Base-by-base conservation (phyloP, 148 eudicot genomes). In the Drosera capensis region DNA sequence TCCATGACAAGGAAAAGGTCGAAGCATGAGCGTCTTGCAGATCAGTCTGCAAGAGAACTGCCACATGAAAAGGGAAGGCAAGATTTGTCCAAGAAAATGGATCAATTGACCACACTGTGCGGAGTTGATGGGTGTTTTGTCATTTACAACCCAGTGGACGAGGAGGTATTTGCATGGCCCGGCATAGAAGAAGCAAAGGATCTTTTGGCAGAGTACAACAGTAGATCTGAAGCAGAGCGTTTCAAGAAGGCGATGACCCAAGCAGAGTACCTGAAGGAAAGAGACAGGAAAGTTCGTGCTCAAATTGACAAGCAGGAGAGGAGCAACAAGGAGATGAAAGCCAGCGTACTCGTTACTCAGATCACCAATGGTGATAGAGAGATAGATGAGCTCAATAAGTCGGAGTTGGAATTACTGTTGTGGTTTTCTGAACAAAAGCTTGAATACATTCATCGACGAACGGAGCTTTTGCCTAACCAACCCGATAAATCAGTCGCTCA, bases 21-120 rank as follows among this genome's bases (percentile, higher is more conserved):
- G 1, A 36, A 18, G 9, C 49, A 44, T 13, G 35, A 31, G n/a
- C 2, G 28, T 11, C 43, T 59, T 15, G 13, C 18, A 17, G 40
- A 44, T 18, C 45, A 49, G n/a, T 37, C n/a, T 14, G 21, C 52
- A 1, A 54, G 71, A 17, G 54, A 46, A 39, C 16, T 16, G 3
- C 21, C 45, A 13, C 29, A 20, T 11, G 40, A 30, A 3, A 54
- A 55, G 45, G 49, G 57, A 13, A 66, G 24, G 40, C n/a, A 17
- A 0, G 57, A 54, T 2, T 20, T 65, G 20, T 26, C 15, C 14
- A 59, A 59, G 57, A 66, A 66, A 25, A 43, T 57, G 37, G 48
- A 49, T 16, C 65, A 66, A 45, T 3, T 66, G 17, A 34, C 45
- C 3, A 20, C 22, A 3, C n/a, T 59, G 24, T 59, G 56, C 8